Evolutionary conservation across 441 rosid genomes (phyloP), one percentile per base, ranked within the genome.

Genomic region (Manihot esculenta): DNA sequence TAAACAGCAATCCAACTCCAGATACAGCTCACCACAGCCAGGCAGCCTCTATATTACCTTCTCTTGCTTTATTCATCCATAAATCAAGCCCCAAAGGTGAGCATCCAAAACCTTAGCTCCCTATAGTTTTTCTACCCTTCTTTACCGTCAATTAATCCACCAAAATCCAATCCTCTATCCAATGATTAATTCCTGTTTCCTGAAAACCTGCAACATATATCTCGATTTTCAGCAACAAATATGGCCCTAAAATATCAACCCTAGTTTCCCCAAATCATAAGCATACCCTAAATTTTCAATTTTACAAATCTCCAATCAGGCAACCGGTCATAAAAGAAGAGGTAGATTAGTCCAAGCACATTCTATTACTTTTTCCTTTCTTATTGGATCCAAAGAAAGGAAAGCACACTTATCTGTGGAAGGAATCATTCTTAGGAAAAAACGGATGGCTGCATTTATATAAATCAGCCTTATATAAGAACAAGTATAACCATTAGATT

Each of bases 131-230:
- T 65, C 24, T 20, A 20, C 20, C 17, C 15, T 3, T 51, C 1
- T 66, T 23, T 51, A 20, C 51, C 62, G 55, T 54, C 15, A 54
- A 68, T 41, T 24, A n/a, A 33, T 66, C 35, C 11, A 41, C 18
- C 64, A n/a, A 27, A 69, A 55, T 3, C 17, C 24, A 8, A 2
- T n/a, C 26, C 56, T 20, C 7, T 7, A 58, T 12, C 38, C 42
- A 33, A 30, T 30, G 7, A 68, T 56, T 44, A 13, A n/a, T 21
- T 26, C 41, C 1, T 47, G 18, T 21, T 47, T n/a, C 44, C 26
- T 44, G 18, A 68, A 54, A 55, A 67, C 50, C 53, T 23, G 53
- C n/a, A 57, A 45, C 33, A 44, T 56, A 26, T 17, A 41, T 57
- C 41, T 68, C 45, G 51, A 42, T 24, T 38, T 61, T 21, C 23